These are phyloP conservation scores for Capronia coronata DNA, from an alignment of 2,329 filamentous ascomycete genomes.

Conservation along the genomic window DNA sequence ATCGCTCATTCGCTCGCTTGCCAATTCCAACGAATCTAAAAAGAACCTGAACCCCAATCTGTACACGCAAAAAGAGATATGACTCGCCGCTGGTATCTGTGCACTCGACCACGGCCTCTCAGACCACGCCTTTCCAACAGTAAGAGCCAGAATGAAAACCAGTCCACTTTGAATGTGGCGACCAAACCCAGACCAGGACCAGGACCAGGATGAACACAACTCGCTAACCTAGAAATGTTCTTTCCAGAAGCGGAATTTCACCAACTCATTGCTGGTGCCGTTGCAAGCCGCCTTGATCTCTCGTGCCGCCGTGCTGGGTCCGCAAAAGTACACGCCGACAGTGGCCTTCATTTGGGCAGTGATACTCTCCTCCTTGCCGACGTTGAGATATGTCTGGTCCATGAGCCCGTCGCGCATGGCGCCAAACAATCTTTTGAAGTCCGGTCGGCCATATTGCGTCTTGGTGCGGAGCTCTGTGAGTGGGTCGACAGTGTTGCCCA, in stretches of 20 bases:
- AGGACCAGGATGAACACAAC: too few species aligned
- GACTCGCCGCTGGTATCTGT: too few species aligned
- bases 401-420: slow-evolving; percentile 84
- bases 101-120: too few species aligned
- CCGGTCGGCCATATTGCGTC: slow-evolving; percentile 91
- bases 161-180: background rate
- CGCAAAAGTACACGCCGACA: slow-evolving; percentile 97
- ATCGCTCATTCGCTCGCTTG: too few species aligned
- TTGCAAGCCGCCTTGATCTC: slow-evolving; percentile 79
- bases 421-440: slow-evolving; percentile 73
- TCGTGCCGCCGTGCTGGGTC: slow-evolving; percentile 71
- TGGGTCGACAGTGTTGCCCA: slow-evolving; percentile 80
- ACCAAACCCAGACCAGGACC: background rate
- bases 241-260: slow-evolving; percentile 98
- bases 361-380: slow-evolving; percentile 66
- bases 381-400: slow-evolving; percentile 76
- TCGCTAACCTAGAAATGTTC: slow-evolving; percentile 64
- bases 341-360: slow-evolving; percentile 51
- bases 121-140: too few species aligned
- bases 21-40: too few species aligned
- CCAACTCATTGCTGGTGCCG: slow-evolving; percentile 64
- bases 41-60: too few species aligned
- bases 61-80: too few species aligned
- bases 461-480: slow-evolving; percentile 82
- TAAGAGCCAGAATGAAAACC: background rate